Conservation (phyloP, 768 basidiomycete genomes). For the Boletales sp. region DNA sequence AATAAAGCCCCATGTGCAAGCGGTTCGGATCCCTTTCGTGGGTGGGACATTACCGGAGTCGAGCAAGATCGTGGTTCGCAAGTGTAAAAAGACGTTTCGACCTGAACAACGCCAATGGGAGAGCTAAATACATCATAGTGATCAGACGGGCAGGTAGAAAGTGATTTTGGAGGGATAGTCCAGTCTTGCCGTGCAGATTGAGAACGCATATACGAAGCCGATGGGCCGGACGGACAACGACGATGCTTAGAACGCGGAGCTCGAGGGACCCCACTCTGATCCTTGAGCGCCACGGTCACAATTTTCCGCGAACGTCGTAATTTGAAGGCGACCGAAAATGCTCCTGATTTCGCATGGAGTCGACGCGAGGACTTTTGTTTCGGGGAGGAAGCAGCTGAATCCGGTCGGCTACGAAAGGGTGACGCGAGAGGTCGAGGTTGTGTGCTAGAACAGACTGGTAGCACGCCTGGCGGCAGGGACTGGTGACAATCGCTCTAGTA, state of each 20-base stretch:
- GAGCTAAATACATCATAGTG: neutral
- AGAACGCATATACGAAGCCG: slow-evolving; percentile 27
- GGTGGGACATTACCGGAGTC: slow-evolving; percentile 19
- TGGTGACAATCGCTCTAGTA: no score
- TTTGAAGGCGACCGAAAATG: slow-evolving; percentile 32
- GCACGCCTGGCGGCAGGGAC: no score
- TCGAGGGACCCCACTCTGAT: slow-evolving; percentile 7
- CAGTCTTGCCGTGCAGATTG: slow-evolving; percentile 11
- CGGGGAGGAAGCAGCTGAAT: slow-evolving; percentile 38
- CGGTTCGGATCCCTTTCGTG: neutral
- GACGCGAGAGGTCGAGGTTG: slow-evolving; percentile 35
- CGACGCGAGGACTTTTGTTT: slow-evolving; percentile 18
- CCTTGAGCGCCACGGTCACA: slow-evolving; percentile 16
- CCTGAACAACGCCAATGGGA: slow-evolving; percentile 3
- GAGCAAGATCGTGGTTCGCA: slow-evolving; percentile 24
- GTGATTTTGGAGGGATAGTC: slow-evolving; percentile 9
- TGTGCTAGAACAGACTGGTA: no score
- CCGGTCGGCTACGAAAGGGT: slow-evolving; percentile 45
- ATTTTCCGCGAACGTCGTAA: slow-evolving; percentile 14
- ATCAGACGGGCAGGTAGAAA: neutral
- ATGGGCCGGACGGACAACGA: slow-evolving; percentile 20
- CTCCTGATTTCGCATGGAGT: slow-evolving; percentile 35
- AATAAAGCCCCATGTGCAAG: neutral
- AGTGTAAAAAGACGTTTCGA: slow-evolving; percentile 15
- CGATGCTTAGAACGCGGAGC: slow-evolving; percentile 13